A percentile compares a stretch with the other conserved stretches of the same genome.
These are phyloP conservation scores for Aphanomyces euteiches DNA, from an alignment of 352 stramenopile species.

Conservation along the genomic window DNA sequence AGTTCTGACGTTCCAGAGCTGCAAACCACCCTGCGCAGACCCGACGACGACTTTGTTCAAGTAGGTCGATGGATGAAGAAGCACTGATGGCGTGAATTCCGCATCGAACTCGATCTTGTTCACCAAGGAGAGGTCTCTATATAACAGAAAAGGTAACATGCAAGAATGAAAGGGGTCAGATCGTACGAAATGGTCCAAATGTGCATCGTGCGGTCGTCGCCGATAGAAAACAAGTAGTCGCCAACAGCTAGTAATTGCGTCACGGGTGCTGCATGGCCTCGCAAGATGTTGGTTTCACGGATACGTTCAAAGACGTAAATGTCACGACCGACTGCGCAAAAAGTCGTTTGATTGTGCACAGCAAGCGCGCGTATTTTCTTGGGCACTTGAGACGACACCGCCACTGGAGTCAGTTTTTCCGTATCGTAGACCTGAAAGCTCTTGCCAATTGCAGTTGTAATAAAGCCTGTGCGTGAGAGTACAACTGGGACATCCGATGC, in stretches of 20 bases:
- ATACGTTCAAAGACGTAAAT: conserved; percentile 75
- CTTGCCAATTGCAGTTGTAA: conserved; percentile 83
- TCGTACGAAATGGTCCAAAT: conserved; percentile 67
- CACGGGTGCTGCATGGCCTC: conserved; percentile 55
- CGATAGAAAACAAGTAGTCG: conserved; percentile 66
- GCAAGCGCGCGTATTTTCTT: conserved; percentile 72
- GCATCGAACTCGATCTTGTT: conserved; percentile 51
- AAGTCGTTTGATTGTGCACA: conserved; percentile 68
- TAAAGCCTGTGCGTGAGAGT: conserved; percentile 85
- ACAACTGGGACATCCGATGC: conserved; percentile 84
- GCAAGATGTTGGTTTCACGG: conserved; percentile 47
- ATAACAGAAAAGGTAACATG: conserved; percentile 19
- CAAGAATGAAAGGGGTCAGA: not conserved
- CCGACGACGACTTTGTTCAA: conserved; percentile 93
- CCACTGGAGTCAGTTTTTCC: conserved; percentile 81
- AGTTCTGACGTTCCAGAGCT: conserved; percentile 90
- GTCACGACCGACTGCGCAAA: conserved; percentile 65
- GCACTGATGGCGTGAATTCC: conserved; percentile 61
- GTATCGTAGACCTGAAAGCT: conserved; percentile 90
- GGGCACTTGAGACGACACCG: conserved; percentile 74
- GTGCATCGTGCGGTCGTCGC: conserved; percentile 47
- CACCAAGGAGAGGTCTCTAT: conserved; percentile 53
- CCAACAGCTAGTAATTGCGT: conserved; percentile 54
- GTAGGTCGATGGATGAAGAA: conserved; percentile 91
- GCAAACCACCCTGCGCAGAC: conserved; percentile 68